These are phyloP conservation scores for Salix koriyanagi DNA, from an alignment of 345 rosid genomes.

Conservation along the genomic window DNA sequence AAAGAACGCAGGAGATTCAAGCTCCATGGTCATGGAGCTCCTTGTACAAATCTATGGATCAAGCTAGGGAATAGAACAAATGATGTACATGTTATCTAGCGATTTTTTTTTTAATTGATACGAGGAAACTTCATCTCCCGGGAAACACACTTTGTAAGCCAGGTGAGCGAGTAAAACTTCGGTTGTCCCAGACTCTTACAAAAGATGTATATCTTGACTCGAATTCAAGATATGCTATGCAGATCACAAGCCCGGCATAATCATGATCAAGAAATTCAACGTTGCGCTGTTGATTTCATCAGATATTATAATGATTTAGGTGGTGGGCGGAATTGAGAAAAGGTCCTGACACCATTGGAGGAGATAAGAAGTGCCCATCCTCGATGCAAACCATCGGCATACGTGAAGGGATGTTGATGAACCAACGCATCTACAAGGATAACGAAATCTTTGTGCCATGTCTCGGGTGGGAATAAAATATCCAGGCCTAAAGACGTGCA, in stretches of 20 bases:
- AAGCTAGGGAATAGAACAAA: neutral
- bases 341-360: neutral
- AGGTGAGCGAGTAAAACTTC: no score
- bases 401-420: neutral
- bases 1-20: neutral
- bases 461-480: neutral
- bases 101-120: neutral
- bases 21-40: neutral
- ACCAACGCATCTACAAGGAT: neutral
- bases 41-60: neutral
- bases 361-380: neutral
- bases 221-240: no score
- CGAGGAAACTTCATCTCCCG: no score
- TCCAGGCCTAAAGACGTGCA: neutral
- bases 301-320: neutral
- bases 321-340: neutral
- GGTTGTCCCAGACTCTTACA: no score
- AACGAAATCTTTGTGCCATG: neutral
- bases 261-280: no score
- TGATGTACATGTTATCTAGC: neutral
- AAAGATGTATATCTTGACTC: no score
- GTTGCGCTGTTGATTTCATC: neutral
- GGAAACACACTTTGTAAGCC: no score
- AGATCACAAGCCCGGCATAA: no score
- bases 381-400: neutral